Evolutionary conservation across 2,329 filamentous ascomycete species (phyloP).

Genomic region (Pyricularia sp.): DNA sequence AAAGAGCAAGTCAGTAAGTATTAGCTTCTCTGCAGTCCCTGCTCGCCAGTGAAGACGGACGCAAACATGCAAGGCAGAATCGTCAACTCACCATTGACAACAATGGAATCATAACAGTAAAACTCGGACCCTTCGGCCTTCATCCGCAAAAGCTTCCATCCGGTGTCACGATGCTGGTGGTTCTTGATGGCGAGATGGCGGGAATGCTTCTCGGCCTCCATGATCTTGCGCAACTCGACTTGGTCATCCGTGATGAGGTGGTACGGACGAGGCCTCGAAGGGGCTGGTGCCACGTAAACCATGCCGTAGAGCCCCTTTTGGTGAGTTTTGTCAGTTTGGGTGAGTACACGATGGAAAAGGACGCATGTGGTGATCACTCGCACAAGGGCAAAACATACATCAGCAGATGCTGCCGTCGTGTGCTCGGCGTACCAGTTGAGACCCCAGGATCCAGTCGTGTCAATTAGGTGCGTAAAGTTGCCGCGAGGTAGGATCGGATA

Average conservation of each 20-base stretch:
- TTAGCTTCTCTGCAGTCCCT: no score
- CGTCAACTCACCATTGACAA: constrained; percentile 13
- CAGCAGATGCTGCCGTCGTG: not conserved
- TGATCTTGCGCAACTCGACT: constrained; percentile 8
- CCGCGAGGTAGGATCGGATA: not conserved
- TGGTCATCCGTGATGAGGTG: constrained; percentile 8
- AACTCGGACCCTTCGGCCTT: constrained; percentile 11
- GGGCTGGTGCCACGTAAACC: constrained; percentile 11
- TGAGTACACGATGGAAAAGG: no score
- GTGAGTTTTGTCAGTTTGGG: not conserved
- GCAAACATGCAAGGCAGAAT: no score
- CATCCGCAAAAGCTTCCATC: constrained; percentile 11
- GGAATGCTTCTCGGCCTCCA: constrained; percentile 10
- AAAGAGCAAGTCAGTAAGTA: no score
- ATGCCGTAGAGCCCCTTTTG: constrained; percentile 9
- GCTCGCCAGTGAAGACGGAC: not conserved
- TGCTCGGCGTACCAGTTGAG: constrained; percentile 4
- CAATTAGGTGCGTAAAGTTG: not conserved
- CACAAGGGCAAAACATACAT: not conserved
- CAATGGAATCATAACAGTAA: constrained; percentile 15
- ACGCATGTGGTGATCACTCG: not conserved
- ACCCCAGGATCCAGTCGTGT: not conserved
- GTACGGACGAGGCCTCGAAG: constrained; percentile 10
- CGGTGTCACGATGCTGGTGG: constrained; percentile 11
- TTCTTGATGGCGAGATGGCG: constrained; percentile 11